These are phyloP conservation scores for Trypanosoma boissoni DNA, from an alignment of 208 protist genomes.

Conservation along the genomic window DNA sequence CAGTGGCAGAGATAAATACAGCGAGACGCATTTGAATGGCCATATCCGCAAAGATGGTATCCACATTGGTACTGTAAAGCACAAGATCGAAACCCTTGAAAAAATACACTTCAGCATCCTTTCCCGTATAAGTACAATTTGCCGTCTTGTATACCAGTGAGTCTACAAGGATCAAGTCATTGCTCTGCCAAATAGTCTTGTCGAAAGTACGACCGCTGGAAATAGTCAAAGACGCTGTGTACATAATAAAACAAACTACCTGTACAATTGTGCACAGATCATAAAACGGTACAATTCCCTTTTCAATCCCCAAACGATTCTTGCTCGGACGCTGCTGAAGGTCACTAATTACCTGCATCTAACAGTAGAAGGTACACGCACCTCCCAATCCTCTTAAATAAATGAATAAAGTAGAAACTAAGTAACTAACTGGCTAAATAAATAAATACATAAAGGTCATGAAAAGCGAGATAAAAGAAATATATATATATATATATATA, in stretches of 20 bases:
- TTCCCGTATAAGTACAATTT: conserved; percentile 42
- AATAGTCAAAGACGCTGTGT: conserved; percentile 43
- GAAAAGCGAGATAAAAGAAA: conserved; percentile 17
- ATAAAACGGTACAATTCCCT: conserved; percentile 54
- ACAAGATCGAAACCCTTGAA: conserved; percentile 45
- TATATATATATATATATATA: conserved; percentile 6
- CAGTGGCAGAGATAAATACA: conserved; percentile 50
- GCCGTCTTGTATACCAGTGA: conserved; percentile 43
- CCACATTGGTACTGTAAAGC: conserved; percentile 30
- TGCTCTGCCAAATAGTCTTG: conserved; percentile 36
- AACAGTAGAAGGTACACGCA: not conserved
- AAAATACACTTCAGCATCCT: conserved; percentile 42
- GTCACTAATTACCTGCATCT: conserved; percentile 78
- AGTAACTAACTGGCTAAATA: too few relatives aligned
- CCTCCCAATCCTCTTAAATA: conserved; percentile 1
- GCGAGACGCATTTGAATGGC: conserved; percentile 61
- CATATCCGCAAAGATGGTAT: conserved; percentile 72
- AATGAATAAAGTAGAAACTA: conserved; percentile 12
- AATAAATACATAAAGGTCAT: too few relatives aligned
- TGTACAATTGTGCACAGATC: conserved; percentile 59
- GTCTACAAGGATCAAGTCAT: conserved; percentile 35
- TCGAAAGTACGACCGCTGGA: conserved; percentile 48
- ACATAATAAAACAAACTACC: conserved; percentile 44
- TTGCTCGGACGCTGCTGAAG: conserved; percentile 65
- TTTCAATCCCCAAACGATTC: conserved; percentile 65